Percentiles rank a stretch among this genome's conserved stretches.
phyloP scores from a whole-genome alignment of 2,329 filamentous ascomycete species.

The Aspergillus udagawae region DNA sequence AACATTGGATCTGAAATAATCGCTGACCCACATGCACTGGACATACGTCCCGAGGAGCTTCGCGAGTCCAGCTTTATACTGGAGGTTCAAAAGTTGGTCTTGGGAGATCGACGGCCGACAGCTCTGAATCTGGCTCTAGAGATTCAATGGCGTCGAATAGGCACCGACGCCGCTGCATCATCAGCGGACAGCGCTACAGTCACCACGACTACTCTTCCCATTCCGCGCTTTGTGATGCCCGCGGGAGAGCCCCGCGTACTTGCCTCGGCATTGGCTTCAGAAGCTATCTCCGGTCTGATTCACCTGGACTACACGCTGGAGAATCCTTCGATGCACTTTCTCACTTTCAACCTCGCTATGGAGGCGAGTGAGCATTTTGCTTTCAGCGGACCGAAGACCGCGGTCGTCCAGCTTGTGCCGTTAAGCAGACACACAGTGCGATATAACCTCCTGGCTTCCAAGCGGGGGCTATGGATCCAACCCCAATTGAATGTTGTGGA shows the following conservation, averaged over 20 bases:
- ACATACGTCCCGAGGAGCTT: conserved; percentile 63
- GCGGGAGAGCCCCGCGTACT: conserved; percentile 84
- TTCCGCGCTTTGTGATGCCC: conserved; percentile 76
- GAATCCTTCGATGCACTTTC: conserved; percentile 89
- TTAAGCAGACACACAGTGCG: conserved; percentile 69
- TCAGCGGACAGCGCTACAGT: conserved; percentile 26
- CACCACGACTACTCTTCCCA: conserved; percentile 66
- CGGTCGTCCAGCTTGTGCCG: conserved; percentile 75
- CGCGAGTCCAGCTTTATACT: conserved; percentile 70
- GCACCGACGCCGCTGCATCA: conserved; percentile 25
- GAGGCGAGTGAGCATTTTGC: conserved; percentile 90
- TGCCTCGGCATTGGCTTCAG: conserved; percentile 41
- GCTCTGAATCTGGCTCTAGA: conserved; percentile 70
- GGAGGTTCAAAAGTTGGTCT: conserved; percentile 66
- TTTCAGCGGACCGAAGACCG: conserved; percentile 83
- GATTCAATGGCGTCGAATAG: conserved; percentile 69
- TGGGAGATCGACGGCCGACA: conserved; percentile 77
- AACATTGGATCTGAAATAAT: conserved; percentile 34
- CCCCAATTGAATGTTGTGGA: conserved; percentile 76
- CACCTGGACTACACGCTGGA: conserved; percentile 70
- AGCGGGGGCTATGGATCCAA: conserved; percentile 62
- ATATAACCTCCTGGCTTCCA: conserved; percentile 69
- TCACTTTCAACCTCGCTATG: conserved; percentile 90
- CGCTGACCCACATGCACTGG: conserved; percentile 23
- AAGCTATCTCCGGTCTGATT: conserved; percentile 30